phyloP scores from a whole-genome alignment of 176 grass and related monocot genomes.

The Carex kokanica region DNA sequence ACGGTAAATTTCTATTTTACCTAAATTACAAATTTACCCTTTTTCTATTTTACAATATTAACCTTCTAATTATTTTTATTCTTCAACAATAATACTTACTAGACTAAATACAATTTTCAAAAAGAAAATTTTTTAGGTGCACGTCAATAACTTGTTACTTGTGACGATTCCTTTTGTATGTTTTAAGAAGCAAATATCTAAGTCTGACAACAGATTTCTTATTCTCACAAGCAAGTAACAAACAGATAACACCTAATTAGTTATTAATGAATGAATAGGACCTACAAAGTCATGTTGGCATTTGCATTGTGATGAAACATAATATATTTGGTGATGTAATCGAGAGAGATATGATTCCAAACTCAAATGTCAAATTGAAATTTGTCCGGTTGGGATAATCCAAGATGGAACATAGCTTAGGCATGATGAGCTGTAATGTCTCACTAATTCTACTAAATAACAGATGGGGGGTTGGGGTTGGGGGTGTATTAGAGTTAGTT shows the following conservation, averaged over 20 bases:
- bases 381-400: neutral
- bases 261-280: neutral
- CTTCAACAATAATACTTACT: too few species aligned
- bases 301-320: neutral
- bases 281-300: neutral
- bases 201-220: neutral
- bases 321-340: conserved; percentile 5
- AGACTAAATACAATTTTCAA: too few species aligned
- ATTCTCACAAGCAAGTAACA: neutral
- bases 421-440: conserved; percentile 21
- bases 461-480: too few species aligned
- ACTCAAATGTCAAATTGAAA: neutral
- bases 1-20: too few species aligned
- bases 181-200: neutral
- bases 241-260: neutral
- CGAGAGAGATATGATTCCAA: conserved; percentile 3
- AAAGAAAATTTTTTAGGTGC: too few species aligned
- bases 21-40: too few species aligned
- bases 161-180: neutral
- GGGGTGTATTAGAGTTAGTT: too few species aligned
- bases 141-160: neutral
- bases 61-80: too few species aligned
- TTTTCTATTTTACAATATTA: too few species aligned
- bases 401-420: neutral
- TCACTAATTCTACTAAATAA: neutral